A percentile compares a stretch with the other conserved stretches of the same genome.
Evolutionary conservation across 331 rosid species (phyloP).

Genomic region (Rosa hybrid): DNA sequence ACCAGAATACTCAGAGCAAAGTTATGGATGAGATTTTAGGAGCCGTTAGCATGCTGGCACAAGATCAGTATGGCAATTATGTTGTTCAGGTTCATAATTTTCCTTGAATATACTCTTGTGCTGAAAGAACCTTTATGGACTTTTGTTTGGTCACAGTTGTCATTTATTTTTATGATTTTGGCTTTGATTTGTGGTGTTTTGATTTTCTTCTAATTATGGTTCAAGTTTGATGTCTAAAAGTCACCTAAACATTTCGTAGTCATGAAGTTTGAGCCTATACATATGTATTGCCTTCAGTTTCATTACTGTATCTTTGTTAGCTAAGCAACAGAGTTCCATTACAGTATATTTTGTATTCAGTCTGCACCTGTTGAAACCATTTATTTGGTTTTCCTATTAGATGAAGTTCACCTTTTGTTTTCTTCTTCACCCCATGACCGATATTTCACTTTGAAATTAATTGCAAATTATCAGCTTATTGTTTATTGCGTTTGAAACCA

Average conservation of each 20-base stretch:
- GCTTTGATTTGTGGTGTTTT: not conserved
- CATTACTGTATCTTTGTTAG: not conserved
- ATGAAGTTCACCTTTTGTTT: not conserved
- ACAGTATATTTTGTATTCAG: not conserved
- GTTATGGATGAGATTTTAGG: conserved; percentile 95
- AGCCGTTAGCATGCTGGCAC: conserved; percentile 94
- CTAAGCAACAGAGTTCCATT: not conserved
- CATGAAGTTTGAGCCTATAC: not conserved
- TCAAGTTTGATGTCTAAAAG: not conserved
- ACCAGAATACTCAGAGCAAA: conserved; percentile 65
- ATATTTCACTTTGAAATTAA: not conserved
- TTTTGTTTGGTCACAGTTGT: not conserved
- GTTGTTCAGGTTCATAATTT: conserved; percentile 84
- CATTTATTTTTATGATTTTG: not conserved
- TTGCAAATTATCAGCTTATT: not conserved
- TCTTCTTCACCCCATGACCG: not conserved
- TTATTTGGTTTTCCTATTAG: not conserved
- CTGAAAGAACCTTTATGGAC: not conserved
- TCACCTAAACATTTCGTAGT: not conserved
- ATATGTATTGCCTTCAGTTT: not conserved
- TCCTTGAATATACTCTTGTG: conserved; percentile 4
- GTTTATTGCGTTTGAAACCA: not conserved
- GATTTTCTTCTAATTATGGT: not conserved
- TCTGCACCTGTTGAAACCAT: not conserved
- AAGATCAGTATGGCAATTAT: conserved; percentile 96